phyloP scores from a whole-genome alignment of 352 stramenopile genomes.

The Globisporangium nodosum region DNA sequence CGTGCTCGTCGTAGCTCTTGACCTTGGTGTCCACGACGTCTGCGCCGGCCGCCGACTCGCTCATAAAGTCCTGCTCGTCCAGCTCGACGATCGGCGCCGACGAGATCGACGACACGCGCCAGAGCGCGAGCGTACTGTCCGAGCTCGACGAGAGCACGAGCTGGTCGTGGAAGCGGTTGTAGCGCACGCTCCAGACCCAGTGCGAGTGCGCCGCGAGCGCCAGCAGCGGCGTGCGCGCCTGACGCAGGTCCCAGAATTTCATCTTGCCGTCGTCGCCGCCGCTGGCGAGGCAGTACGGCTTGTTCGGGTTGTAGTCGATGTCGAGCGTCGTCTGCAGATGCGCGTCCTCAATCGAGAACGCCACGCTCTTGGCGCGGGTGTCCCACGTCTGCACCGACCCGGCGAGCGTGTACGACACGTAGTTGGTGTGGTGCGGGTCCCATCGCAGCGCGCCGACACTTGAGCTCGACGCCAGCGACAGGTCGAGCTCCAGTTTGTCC shows the following conservation, averaged over 20 bases:
- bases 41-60: constrained; percentile 41
- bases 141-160: constrained; percentile 92
- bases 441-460: constrained; percentile 45
- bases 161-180: constrained; percentile 99
- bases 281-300: constrained; percentile 89
- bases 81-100: constrained; percentile 94
- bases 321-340: constrained; percentile 61
- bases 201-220: constrained; percentile 89
- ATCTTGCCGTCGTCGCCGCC: constrained; percentile 93
- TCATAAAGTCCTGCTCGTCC: constrained; percentile 75
- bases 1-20: constrained; percentile 91
- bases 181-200: constrained; percentile 89
- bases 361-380: constrained; percentile 33
- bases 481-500: constrained; percentile 44
- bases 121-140: constrained; percentile 93
- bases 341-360: constrained; percentile 50
- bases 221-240: constrained; percentile 70
- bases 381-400: constrained; percentile 74
- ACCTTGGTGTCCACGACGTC: constrained; percentile 71
- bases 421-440: constrained; percentile 78
- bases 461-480: constrained; percentile 29
- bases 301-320: constrained; percentile 98
- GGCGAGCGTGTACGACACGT: constrained; percentile 62
- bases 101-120: constrained; percentile 95
- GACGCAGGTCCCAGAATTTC: constrained; percentile 98